These are phyloP conservation scores for Kwoniella sp. DNA, from an alignment of 768 basidiomycete species.

Conservation along the genomic window DNA sequence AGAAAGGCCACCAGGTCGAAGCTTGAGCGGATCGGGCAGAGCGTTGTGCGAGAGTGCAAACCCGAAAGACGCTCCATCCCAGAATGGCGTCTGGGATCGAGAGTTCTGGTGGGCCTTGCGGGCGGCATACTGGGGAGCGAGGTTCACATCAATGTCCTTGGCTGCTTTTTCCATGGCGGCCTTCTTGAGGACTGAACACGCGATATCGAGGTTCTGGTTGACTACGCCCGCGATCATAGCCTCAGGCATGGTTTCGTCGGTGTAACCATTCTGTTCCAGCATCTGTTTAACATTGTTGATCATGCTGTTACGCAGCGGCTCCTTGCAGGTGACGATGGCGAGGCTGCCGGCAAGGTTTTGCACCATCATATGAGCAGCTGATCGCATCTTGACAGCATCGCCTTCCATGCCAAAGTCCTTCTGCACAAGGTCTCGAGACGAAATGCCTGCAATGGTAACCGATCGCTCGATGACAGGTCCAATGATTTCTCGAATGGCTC, in stretches of 20 bases:
- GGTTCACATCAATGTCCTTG: conserved; percentile 85
- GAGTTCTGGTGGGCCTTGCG: conserved; percentile 73
- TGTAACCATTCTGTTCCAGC: conserved; percentile 81
- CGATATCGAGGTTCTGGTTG: conserved; percentile 85
- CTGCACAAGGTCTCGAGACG: conserved; percentile 85
- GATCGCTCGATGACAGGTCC: conserved; percentile 95
- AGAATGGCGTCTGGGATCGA: conserved; percentile 63
- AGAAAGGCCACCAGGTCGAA: conserved; percentile 77
- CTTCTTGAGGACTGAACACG: conserved; percentile 90
- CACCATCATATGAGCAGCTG: conserved; percentile 91
- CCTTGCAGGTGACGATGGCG: conserved; percentile 96
- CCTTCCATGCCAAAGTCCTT: conserved; percentile 95
- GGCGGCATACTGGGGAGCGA: conserved; percentile 72
- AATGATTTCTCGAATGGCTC: conserved; percentile 95
- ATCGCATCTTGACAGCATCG: conserved; percentile 82
- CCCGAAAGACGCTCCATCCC: conserved; percentile 68
- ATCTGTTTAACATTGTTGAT: conserved; percentile 79
- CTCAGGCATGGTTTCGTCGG: conserved; percentile 78
- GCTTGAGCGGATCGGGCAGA: conserved; percentile 82
- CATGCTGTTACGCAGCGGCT: conserved; percentile 88
- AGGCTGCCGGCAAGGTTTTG: conserved; percentile 94
- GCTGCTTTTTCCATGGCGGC: conserved; percentile 96
- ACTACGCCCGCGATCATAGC: conserved; percentile 72
- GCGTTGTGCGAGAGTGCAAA: conserved; percentile 64
- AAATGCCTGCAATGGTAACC: conserved; percentile 96